These are phyloP conservation scores for Candida easanensis DNA, from an alignment of 805 yeast species.

Conservation along the genomic window DNA sequence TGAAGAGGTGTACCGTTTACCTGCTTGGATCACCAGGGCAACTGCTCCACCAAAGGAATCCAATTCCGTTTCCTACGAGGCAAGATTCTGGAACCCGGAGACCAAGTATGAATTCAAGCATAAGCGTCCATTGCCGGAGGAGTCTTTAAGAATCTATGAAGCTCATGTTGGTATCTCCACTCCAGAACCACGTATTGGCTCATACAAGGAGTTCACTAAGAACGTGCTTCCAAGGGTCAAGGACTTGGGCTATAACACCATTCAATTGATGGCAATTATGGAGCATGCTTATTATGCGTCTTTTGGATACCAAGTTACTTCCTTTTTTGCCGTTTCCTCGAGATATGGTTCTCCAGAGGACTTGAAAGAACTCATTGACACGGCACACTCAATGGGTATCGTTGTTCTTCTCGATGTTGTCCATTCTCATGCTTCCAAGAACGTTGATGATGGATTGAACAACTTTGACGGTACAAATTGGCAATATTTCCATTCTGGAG, in stretches of 20 bases:
- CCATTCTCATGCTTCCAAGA: conserved; percentile 94
- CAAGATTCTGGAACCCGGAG: conserved; percentile 89
- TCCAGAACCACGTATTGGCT: conserved; percentile 80
- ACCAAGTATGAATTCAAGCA: conserved; percentile 47
- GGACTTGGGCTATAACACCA: conserved; percentile 84
- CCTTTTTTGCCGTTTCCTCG: conserved; percentile 86
- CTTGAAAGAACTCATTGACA: conserved; percentile 82
- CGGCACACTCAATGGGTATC: conserved; percentile 86
- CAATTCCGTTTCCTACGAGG: conserved; percentile 61
- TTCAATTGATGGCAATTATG: conserved; percentile 97
- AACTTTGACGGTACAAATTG: conserved; percentile 93
- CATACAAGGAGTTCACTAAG: conserved; percentile 80
- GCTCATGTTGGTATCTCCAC: conserved; percentile 95
- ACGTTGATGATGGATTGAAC: conserved; percentile 90
- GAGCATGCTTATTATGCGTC: conserved; percentile 98
- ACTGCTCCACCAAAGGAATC: conserved; percentile 64
- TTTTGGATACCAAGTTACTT: conserved; percentile 95
- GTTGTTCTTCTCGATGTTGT: conserved; percentile 88
- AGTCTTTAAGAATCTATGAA: conserved; percentile 76
- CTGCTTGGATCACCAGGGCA: conserved; percentile 87
- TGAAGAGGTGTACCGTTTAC: conserved; percentile 71
- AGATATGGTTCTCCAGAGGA: conserved; percentile 96
- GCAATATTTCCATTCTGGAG: conserved; percentile 92
- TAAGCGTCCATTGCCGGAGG: conserved; percentile 53
- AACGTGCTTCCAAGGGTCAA: conserved; percentile 82